phyloP scores from a whole-genome alignment of 805 yeast genomes.

The Nakazawaea pomicola region DNA sequence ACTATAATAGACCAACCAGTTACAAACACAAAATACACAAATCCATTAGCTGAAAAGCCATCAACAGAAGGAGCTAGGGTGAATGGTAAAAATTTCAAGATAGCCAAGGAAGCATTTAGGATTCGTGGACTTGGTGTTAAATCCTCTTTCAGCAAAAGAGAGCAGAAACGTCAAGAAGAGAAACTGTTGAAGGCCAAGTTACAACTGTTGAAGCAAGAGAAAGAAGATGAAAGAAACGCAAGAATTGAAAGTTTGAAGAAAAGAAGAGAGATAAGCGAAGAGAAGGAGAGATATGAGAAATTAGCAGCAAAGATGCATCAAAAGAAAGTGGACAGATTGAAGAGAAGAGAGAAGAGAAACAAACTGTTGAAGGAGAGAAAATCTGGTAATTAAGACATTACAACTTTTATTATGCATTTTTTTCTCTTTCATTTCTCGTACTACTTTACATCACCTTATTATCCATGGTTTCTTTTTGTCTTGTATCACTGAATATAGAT shows the following conservation, averaged over 20 bases:
- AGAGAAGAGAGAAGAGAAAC: conserved; percentile 91
- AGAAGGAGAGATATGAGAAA: conserved; percentile 80
- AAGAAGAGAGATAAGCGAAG: conserved; percentile 77
- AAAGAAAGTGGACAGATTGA: conserved; percentile 85
- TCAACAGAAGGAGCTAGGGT: conserved; percentile 40
- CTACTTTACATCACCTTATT: too few relatives aligned
- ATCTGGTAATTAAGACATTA: conserved; percentile 9
- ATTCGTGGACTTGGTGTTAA: conserved; percentile 56
- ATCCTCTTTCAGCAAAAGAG: conserved; percentile 61
- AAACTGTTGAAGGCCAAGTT: conserved; percentile 64
- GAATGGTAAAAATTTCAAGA: conserved; percentile 74
- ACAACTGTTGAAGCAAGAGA: conserved; percentile 73
- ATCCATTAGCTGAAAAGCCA: conserved; percentile 11
- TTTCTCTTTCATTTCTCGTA: too few relatives aligned
- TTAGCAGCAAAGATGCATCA: conserved; percentile 86
- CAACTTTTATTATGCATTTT: too few relatives aligned
- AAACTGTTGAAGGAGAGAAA: conserved; percentile 84
- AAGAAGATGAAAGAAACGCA: conserved; percentile 51
- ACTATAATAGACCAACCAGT: conserved; percentile 10
- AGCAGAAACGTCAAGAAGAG: conserved; percentile 61
- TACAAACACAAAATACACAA: conserved; percentile 10
- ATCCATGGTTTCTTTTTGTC: too few relatives aligned
- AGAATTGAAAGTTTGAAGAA: conserved; percentile 58
- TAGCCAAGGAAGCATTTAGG: conserved; percentile 61
- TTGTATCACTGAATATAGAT: too few relatives aligned